A percentile compares a stretch with the other conserved stretches of the same genome.
Conservation (phyloP, 192 early-diverging fungal species). For the Podila clonocystis region DNA sequence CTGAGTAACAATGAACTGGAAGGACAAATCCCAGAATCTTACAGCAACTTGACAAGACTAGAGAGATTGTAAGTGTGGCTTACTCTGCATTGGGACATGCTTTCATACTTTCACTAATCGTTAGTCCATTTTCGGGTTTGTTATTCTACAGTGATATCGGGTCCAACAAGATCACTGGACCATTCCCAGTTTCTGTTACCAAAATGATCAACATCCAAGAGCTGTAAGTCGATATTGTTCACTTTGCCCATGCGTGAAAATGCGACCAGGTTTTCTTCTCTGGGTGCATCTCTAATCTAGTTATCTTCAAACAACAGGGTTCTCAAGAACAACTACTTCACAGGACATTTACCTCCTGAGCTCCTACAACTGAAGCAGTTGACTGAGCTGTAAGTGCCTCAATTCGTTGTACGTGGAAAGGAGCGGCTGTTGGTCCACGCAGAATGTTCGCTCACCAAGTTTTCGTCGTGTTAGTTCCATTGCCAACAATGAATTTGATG, state of each 20-base stretch:
- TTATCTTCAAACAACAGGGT: not conserved
- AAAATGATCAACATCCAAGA: constrained; percentile 33
- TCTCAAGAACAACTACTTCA: constrained; percentile 40
- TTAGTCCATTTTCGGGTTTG: not conserved
- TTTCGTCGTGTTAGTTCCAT: constrained; percentile 7
- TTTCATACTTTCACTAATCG: not conserved
- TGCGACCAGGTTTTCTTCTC: not conserved
- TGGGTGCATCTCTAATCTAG: not conserved
- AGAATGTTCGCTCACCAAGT: not conserved
- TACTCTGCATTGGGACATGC: not conserved
- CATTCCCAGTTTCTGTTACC: constrained; percentile 22
- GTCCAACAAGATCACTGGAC: constrained; percentile 30
- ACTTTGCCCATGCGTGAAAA: not conserved
- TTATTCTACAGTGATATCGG: constrained; percentile 13
- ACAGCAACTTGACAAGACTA: constrained; percentile 14
- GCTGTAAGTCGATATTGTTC: constrained; percentile 8
- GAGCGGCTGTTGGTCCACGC: too few relatives aligned
- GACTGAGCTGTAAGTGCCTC: constrained; percentile 23
- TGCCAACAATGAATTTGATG: constrained; percentile 41
- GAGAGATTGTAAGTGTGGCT: constrained; percentile 13
- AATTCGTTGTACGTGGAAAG: not conserved
- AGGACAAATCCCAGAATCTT: constrained; percentile 32
- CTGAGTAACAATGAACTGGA: constrained; percentile 34
- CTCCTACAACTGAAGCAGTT: constrained; percentile 22
- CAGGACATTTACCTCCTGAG: constrained; percentile 11